These are phyloP conservation scores for Lactarius deliciosus DNA, from an alignment of 768 basidiomycete genomes.

Conservation along the genomic window DNA sequence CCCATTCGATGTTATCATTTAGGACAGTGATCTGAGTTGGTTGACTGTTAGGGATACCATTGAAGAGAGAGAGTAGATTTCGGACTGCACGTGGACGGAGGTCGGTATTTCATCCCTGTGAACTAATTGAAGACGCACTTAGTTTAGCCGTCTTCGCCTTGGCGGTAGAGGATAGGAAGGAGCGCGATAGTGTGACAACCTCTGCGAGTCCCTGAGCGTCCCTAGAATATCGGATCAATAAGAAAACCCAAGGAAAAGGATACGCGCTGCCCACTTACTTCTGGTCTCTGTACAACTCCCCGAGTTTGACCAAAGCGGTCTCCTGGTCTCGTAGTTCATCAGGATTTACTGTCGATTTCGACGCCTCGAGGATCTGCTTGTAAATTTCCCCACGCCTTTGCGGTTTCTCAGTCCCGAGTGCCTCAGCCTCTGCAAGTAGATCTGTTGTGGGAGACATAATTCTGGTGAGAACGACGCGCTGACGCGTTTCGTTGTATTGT, in stretches of 20 bases:
- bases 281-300: constrained; percentile 82
- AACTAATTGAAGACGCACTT: constrained; percentile 45
- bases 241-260: not conserved
- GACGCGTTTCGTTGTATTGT: constrained; percentile 20
- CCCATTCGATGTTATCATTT: constrained; percentile 90
- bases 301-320: constrained; percentile 78
- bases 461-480: constrained; percentile 18
- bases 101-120: constrained; percentile 8
- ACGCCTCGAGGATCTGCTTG: constrained; percentile 58
- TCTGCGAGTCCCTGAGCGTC: constrained; percentile 84
- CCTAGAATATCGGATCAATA: constrained; percentile 41
- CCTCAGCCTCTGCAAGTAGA: constrained; percentile 57
- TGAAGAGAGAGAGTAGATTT: constrained; percentile 90
- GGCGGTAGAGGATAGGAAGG: constrained; percentile 89
- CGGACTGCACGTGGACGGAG: constrained; percentile 56
- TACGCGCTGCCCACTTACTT: constrained; percentile 49
- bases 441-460: constrained; percentile 39
- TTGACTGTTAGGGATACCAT: constrained; percentile 69
- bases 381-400: constrained; percentile 71
- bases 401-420: constrained; percentile 48
- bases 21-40: constrained; percentile 82
- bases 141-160: constrained; percentile 98
- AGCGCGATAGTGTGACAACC: constrained; percentile 76
- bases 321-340: constrained; percentile 78
- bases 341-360: constrained; percentile 46